Percentiles rank a stretch among this genome's conserved stretches.
phyloP scores from a whole-genome alignment of 768 basidiomycete genomes.

The Phlegmacium glaucopus region DNA sequence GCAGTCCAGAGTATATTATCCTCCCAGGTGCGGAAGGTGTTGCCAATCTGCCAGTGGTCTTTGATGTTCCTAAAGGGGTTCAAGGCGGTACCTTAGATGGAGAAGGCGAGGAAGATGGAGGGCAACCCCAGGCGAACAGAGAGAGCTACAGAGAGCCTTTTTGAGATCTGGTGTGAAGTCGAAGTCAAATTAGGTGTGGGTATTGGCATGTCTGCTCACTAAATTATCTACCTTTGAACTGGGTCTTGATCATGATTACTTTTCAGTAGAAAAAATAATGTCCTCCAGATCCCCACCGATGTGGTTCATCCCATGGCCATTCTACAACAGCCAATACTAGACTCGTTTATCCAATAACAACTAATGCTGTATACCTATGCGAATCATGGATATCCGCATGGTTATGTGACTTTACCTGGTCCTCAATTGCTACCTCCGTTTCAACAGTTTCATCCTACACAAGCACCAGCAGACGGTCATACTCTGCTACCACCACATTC shows the following conservation, averaged over 20 bases:
- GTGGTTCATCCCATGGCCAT: conserved; percentile 58
- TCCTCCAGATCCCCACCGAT: conserved; percentile 59
- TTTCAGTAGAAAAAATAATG: conserved; percentile 61
- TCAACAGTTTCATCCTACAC: conserved; percentile 12
- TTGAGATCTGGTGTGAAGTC: too few species aligned
- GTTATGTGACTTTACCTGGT: too few species aligned
- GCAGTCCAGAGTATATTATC: conserved; percentile 71
- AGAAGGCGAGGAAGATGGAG: conserved; percentile 30
- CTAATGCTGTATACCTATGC: too few species aligned
- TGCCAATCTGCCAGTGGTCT: conserved; percentile 72
- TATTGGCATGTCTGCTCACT: too few species aligned
- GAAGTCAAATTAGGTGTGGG: too few species aligned
- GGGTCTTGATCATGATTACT: conserved; percentile 1
- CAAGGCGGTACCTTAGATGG: conserved; percentile 53
- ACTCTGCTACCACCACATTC: conserved; percentile 14
- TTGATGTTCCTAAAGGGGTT: conserved; percentile 71
- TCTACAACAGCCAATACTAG: too few species aligned
- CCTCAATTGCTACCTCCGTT: too few species aligned
- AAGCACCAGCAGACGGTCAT: conserved; percentile 11
- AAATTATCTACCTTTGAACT: too few species aligned
- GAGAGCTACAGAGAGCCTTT: conserved; percentile 66
- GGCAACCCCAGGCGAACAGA: conserved; percentile 37
- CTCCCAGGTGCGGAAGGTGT: conserved; percentile 74
- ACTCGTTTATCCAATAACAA: too few species aligned
- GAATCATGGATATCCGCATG: too few species aligned